Conservation (phyloP, 805 yeast genomes). For the Starmerella roubikii region DNA sequence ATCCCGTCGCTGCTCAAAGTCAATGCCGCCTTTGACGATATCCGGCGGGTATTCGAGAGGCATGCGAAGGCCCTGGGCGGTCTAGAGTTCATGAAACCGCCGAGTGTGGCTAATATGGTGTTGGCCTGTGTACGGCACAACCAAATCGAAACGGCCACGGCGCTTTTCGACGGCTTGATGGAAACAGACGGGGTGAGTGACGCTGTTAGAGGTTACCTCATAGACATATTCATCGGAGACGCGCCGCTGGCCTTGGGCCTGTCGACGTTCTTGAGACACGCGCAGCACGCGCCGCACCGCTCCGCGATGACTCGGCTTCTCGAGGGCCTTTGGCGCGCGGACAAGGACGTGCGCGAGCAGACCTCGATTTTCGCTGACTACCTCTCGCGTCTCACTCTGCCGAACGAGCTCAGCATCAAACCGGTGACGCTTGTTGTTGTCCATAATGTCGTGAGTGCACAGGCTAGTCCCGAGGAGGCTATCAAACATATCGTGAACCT, state of each 20-base stretch:
- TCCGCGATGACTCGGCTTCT: conserved; percentile 17
- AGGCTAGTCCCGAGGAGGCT: background rate
- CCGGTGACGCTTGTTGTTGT: conserved; percentile 14
- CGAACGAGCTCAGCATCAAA: conserved; percentile 15
- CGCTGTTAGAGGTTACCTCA: conserved; percentile 1
- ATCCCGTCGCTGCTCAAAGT: conserved; percentile 20
- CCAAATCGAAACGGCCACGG: conserved; percentile 11
- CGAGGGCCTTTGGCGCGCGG: conserved; percentile 7
- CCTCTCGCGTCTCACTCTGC: conserved; percentile 9
- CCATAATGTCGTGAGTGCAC: conserved; percentile 7
- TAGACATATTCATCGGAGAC: conserved; percentile 20
- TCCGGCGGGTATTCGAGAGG: conserved; percentile 8
- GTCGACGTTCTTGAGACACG: conserved; percentile 3
- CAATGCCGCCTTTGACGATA: conserved; percentile 7
- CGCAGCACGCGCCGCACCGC: conserved; percentile 14
- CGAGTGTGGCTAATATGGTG: conserved; percentile 11
- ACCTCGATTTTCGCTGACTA: conserved; percentile 12
- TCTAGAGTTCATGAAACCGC: conserved; percentile 4
- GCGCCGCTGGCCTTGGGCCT: conserved; percentile 17
- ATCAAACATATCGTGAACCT: conserved; percentile 6
- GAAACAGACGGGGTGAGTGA: background rate
- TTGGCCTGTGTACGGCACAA: conserved; percentile 11
- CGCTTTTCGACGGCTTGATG: background rate
- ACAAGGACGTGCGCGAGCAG: conserved; percentile 6
- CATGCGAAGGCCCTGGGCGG: conserved; percentile 3